Evolutionary conservation across 225 moss, liverwort and hornwort genomes (phyloP).

Genomic region (Lunularia cruciata): DNA sequence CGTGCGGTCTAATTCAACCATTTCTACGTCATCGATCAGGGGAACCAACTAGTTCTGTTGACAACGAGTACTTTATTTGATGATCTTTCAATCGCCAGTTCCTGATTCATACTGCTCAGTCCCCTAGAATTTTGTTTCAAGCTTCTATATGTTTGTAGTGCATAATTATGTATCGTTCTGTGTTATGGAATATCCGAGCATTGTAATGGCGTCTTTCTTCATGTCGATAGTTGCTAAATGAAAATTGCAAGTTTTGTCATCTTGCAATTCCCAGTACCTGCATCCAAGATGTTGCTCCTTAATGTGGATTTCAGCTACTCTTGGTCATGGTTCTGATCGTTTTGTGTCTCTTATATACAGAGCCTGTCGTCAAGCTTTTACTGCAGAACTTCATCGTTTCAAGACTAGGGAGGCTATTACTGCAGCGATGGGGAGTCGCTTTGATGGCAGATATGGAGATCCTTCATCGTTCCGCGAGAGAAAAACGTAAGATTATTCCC

Average conservation of each 20-base stretch:
- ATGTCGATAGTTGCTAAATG: neutral
- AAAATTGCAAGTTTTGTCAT: neutral
- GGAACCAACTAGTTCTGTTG: no score
- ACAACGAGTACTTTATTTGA: no score
- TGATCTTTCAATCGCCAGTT: no score
- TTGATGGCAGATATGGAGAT: constrained; percentile 77
- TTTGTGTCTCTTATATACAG: no score
- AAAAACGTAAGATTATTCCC: constrained; percentile 53
- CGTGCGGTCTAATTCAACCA: no score
- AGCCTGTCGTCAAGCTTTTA: neutral
- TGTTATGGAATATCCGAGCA: neutral
- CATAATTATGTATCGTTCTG: neutral
- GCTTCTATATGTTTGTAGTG: no score
- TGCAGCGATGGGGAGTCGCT: constrained; percentile 51
- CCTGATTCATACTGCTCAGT: no score
- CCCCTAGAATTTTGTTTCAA: no score
- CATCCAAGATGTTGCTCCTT: neutral
- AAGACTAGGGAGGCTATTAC: neutral
- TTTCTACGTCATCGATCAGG: no score
- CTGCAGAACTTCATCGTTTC: neutral
- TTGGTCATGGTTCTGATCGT: no score
- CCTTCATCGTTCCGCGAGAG: constrained; percentile 82
- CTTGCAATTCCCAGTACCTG: neutral
- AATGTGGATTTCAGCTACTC: neutral
- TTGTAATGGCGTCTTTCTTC: neutral